These are phyloP conservation scores for Breynia disticha DNA, from an alignment of 441 rosid genomes.

Conservation along the genomic window DNA sequence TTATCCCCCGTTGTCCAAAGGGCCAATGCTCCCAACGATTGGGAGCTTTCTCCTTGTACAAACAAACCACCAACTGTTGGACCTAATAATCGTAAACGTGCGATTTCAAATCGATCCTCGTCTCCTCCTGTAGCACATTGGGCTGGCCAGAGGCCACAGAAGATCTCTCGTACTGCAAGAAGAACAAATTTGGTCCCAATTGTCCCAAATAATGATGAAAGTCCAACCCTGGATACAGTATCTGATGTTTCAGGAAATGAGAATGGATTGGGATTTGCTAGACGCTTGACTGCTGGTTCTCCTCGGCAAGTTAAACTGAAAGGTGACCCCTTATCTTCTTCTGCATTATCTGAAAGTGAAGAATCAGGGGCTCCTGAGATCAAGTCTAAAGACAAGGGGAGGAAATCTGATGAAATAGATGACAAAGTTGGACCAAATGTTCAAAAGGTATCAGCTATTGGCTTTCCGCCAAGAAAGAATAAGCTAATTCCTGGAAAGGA, in stretches of 20 bases:
- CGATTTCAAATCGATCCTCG: conserved; percentile 61
- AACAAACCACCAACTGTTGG: conserved; percentile 74
- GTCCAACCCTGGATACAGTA: conserved; percentile 52
- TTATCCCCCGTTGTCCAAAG: conserved; percentile 67
- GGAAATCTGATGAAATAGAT: conserved; percentile 61
- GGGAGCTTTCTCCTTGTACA: conserved; percentile 81
- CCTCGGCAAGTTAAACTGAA: conserved; percentile 67
- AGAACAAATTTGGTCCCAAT: conserved; percentile 77
- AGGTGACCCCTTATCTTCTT: conserved; percentile 60
- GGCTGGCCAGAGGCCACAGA: conserved; percentile 91
- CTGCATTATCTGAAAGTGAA: conserved; percentile 89
- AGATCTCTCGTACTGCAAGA: conserved; percentile 85
- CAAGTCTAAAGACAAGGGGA: conserved; percentile 67
- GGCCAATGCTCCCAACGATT: conserved; percentile 60
- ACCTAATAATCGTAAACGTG: conserved; percentile 68
- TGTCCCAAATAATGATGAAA: conserved; percentile 65
- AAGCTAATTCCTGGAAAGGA: conserved; percentile 61
- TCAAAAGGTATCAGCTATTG: conserved; percentile 60
- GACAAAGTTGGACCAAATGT: conserved; percentile 53
- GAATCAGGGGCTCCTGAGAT: conserved; percentile 74
- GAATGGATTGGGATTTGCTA: conserved; percentile 55
- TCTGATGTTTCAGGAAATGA: conserved; percentile 74
- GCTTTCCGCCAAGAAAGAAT: conserved; percentile 66
- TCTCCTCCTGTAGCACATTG: conserved; percentile 89
- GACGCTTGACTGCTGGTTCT: conserved; percentile 58